Percentiles rank a stretch among this genome's conserved stretches.
phyloP scores from a whole-genome alignment of 139 green algal species.

The Micractinium conductrix region DNA sequence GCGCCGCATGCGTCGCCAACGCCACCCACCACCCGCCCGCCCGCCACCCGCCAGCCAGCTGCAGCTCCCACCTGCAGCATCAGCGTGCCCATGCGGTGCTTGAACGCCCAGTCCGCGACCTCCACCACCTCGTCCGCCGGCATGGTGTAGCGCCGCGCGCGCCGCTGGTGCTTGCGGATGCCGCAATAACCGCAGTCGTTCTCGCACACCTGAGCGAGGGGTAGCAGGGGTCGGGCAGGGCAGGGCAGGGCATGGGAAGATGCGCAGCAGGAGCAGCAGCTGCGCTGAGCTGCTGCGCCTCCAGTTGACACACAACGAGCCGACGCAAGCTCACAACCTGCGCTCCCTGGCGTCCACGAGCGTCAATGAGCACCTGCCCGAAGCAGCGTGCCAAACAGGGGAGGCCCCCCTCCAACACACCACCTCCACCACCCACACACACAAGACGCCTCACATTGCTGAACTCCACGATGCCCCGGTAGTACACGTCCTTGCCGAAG shows the following conservation, averaged over 20 bases:
- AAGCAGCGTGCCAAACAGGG: too few species aligned
- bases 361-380: too few species aligned
- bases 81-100: constrained; percentile 67
- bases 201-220: constrained; percentile 45
- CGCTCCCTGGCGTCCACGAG: too few species aligned
- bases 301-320: too few species aligned
- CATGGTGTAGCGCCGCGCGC: constrained; percentile 61
- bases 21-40: not conserved
- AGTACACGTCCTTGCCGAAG: constrained; percentile 63
- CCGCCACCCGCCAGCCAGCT: not conserved
- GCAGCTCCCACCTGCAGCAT: constrained; percentile 62
- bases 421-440: not conserved
- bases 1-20: not conserved
- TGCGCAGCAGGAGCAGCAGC: too few species aligned
- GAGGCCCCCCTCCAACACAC: too few species aligned
- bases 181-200: constrained; percentile 78
- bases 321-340: too few species aligned
- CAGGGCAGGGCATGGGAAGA: not conserved
- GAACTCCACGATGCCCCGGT: constrained; percentile 71
- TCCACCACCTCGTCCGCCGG: constrained; percentile 62
- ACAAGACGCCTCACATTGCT: constrained; percentile 43
- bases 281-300: too few species aligned
- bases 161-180: constrained; percentile 64
- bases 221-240: not conserved
- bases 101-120: constrained; percentile 58